Base-by-base conservation (phyloP, 352 stramenopile species). In the Peronospora destructor region DNA sequence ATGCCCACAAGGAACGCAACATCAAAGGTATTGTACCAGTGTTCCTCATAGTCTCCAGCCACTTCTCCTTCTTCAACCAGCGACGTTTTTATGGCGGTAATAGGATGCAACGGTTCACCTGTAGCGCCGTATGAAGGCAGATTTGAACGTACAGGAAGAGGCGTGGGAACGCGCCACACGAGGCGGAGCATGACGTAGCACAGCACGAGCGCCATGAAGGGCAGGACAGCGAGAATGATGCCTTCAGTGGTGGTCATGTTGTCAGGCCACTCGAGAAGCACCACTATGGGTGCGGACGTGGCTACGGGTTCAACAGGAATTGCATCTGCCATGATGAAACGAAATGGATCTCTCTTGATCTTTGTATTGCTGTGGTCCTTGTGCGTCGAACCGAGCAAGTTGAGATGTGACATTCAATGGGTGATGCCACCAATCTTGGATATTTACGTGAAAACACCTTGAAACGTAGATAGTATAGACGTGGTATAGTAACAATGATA, bases 141-240 rank as follows among this genome's bases (percentile, higher is more conserved):
- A 16, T 53, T n/a, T 4, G 55, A 38, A 46, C 74, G 73, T 41
- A 65, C 52, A 6, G 73, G 72, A 11, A 84, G 58, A 26, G 56
- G 38, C 25, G 47, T 48, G 12, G 64, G 70, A 13, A 84, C 75
- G 21, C 70, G 66, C 76, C 76, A 87, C 21, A 86, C 61, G 29
- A 89, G 40, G 10, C 73, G 74, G 42, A 89, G 59, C 52, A 89
- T 59, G 28, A 86, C 57, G 59, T 84, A 84, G 59, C 73, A 74
- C 28, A 84, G 37, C 29, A 73, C 41, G 21, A 86, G 70, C 39
- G 73, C 62, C 32, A 56, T 53, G 9, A 81, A 36, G 6, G 75
- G 74, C 45, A 85, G 41, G 35, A 72, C 56, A 0, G 53, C 56
- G 23, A 89, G 53, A 23, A 71, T 53, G 43, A 64, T 56, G 28